A percentile compares a stretch with the other conserved stretches of the same genome.
Evolutionary conservation across 1,284 basidiomycete genomes (phyloP).

Genomic region (Trichosporon faecale): DNA sequence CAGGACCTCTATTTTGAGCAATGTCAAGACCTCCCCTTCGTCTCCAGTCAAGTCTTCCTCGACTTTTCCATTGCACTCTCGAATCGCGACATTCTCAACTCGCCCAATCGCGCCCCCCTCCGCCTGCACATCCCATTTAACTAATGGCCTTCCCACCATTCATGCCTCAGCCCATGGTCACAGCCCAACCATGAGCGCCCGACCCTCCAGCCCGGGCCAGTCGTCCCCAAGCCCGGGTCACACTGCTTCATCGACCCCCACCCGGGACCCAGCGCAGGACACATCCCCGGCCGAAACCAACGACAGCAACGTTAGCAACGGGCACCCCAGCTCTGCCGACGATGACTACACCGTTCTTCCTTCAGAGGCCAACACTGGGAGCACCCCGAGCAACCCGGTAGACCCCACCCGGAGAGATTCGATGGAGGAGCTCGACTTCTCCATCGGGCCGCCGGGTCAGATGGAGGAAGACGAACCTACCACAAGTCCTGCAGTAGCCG

Average conservation of each 20-base stretch:
- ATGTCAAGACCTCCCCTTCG: background rate
- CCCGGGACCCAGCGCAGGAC: background rate
- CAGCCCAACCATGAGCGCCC: background rate
- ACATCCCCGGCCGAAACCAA: background rate
- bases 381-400: background rate
- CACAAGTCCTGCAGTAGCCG: background rate
- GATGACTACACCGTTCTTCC: background rate
- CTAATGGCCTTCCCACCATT: background rate
- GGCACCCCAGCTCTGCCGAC: background rate
- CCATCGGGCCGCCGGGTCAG: background rate
- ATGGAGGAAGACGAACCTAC: background rate
- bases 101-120: background rate
- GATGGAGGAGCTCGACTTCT: background rate
- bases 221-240: background rate
- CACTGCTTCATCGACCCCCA: background rate
- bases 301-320: background rate
- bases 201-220: background rate
- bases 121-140: background rate
- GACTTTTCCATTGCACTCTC: background rate
- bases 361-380: background rate
- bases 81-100: background rate
- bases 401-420: background rate
- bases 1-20: constrained; percentile 5
- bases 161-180: constrained; percentile 1
- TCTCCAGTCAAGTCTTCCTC: background rate